Conservation (phyloP, 768 basidiomycete species). For the Lentinus tigrinus region DNA sequence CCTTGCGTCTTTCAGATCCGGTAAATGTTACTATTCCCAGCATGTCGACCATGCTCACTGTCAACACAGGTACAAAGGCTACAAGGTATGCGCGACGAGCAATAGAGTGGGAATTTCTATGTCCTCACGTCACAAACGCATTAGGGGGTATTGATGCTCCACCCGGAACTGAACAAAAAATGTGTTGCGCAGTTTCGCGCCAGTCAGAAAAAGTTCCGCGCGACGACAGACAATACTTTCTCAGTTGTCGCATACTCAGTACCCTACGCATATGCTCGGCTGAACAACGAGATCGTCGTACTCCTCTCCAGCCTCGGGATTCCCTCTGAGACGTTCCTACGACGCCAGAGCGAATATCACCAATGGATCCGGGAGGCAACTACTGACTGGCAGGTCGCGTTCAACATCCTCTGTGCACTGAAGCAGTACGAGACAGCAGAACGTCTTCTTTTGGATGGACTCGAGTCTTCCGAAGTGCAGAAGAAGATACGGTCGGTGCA, state of each 20-base stretch:
- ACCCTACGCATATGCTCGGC: conserved; percentile 62
- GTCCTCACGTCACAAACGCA: background rate
- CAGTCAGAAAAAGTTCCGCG: conserved; percentile 70
- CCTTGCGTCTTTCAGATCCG: conserved; percentile 65
- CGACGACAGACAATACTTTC: conserved; percentile 56
- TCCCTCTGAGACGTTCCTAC: conserved; percentile 48
- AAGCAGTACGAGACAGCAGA: conserved; percentile 51
- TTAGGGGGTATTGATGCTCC: conserved; percentile 62
- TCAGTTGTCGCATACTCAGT: conserved; percentile 65
- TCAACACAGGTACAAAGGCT: conserved; percentile 57
- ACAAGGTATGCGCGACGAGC: conserved; percentile 39
- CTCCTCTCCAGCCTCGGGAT: conserved; percentile 65
- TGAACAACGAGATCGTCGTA: conserved; percentile 71
- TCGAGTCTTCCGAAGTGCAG: conserved; percentile 43
- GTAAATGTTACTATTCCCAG: conserved; percentile 31
- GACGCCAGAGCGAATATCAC: conserved; percentile 59
- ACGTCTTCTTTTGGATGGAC: conserved; percentile 51
- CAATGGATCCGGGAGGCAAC: conserved; percentile 55
- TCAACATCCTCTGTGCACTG: conserved; percentile 56
- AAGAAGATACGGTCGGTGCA: conserved; percentile 45
- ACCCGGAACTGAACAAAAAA: conserved; percentile 53
- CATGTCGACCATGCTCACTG: background rate
- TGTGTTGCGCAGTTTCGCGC: conserved; percentile 57
- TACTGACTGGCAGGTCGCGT: conserved; percentile 43
- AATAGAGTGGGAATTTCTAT: background rate